Percentiles rank a stretch among this genome's conserved stretches.
phyloP scores from a whole-genome alignment of 768 basidiomycete species.

The Mycena metata region DNA sequence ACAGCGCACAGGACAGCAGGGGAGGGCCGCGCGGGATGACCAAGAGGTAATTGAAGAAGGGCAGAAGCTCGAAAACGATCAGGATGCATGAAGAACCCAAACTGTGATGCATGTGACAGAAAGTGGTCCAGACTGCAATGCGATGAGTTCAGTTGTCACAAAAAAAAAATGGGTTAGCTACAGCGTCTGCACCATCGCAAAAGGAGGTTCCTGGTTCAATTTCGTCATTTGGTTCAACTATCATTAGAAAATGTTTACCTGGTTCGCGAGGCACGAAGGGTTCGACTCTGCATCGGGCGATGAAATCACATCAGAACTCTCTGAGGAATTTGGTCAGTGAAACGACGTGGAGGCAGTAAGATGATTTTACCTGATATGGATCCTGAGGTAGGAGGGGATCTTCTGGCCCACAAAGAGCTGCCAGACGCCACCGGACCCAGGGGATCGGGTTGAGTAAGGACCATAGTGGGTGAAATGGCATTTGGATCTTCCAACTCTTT shows the following conservation, averaged over 20 bases:
- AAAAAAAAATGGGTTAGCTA: not conserved
- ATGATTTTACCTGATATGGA: slow-evolving; percentile 26
- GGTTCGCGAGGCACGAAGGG: slow-evolving; percentile 28
- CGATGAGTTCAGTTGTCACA: not conserved
- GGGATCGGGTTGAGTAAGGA: slow-evolving; percentile 3
- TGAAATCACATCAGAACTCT: slow-evolving; percentile 27
- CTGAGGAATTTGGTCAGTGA: not conserved
- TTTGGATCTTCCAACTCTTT: slow-evolving; percentile 50
- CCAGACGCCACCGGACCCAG: not conserved
- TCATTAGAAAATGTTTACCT: not conserved
- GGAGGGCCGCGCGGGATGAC: slow-evolving; percentile 34
- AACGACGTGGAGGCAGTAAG: not conserved
- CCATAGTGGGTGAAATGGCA: slow-evolving; percentile 22
- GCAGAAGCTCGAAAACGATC: slow-evolving; percentile 36
- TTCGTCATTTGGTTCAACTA: not conserved
- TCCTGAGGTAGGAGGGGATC: slow-evolving; percentile 24
- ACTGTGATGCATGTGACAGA: slow-evolving; percentile 37
- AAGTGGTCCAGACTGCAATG: slow-evolving; percentile 34
- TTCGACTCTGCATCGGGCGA: slow-evolving; percentile 29
- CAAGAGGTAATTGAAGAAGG: slow-evolving; percentile 34
- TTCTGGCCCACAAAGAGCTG: not conserved
- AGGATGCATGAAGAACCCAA: slow-evolving; percentile 37
- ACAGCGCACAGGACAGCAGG: slow-evolving; percentile 35
- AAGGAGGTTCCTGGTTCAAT: slow-evolving; percentile 29
- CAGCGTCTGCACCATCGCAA: slow-evolving; percentile 33